Evolutionary conservation across 202 grass and related monocot species (phyloP).

Genomic region (Schoenoplectus tabernaemontani): DNA sequence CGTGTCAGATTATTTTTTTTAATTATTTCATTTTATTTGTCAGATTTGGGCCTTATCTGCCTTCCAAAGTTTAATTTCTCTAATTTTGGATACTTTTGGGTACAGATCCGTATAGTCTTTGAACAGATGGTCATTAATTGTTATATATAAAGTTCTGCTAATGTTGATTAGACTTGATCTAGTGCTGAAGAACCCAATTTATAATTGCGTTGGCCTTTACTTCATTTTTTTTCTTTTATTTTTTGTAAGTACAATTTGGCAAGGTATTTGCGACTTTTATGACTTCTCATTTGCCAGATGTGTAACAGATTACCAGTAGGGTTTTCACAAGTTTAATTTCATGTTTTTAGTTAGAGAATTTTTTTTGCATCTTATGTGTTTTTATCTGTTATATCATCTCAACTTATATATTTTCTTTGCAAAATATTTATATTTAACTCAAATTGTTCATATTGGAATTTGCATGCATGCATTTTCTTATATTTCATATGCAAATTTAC

Average conservation of each 20-base stretch:
- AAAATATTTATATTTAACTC: not conserved
- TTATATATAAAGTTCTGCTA: constrained; percentile 10
- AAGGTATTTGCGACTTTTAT: not conserved
- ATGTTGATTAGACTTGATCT: not conserved
- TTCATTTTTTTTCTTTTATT: not conserved
- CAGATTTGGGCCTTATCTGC: constrained; percentile 1
- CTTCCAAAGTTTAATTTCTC: constrained; percentile 3
- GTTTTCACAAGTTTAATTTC: not conserved
- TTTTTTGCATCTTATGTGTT: not conserved
- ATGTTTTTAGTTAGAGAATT: not conserved
- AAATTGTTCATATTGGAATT: not conserved
- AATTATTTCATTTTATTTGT: constrained; percentile 23
- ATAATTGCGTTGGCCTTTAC: not conserved
- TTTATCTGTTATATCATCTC: too few species aligned
- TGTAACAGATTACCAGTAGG: not conserved
- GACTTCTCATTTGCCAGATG: not conserved
- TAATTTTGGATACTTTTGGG: not conserved
- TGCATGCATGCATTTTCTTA: not conserved
- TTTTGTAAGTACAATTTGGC: not conserved
- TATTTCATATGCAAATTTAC: not conserved
- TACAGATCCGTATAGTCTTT: constrained; percentile 7
- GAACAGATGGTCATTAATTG: not conserved
- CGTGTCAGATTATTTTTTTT: constrained; percentile 12
- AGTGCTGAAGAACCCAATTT: not conserved
- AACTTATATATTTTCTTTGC: not conserved